A percentile compares a stretch with the other conserved stretches of the same genome.
These are phyloP conservation scores for Annona squamosa DNA, from an alignment of 164 flowering plant species.

Conservation along the genomic window DNA sequence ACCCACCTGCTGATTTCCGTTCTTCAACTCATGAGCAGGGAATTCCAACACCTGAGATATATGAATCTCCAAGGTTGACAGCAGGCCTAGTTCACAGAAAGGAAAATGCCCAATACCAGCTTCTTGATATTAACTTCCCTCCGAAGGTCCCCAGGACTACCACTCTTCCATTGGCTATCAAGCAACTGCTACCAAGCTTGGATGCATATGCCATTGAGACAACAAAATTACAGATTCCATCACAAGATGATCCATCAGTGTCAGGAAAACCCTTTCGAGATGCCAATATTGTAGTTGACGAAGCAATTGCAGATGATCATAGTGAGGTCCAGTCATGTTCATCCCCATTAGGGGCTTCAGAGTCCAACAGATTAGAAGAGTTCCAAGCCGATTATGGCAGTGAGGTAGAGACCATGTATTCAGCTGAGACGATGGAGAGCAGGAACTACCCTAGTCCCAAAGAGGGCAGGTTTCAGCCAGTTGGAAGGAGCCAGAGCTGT, in stretches of 20 bases:
- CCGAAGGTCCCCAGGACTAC: conserved; percentile 40
- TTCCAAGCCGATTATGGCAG: conserved; percentile 45
- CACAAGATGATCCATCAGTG: conserved; percentile 19
- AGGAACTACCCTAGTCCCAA: conserved; percentile 75
- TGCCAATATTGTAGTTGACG: conserved; percentile 47
- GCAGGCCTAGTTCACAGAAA: conserved; percentile 41
- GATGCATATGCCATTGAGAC: conserved; percentile 35
- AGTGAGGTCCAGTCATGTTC: conserved; percentile 73
- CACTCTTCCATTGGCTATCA: conserved; percentile 21
- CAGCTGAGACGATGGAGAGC: conserved; percentile 96
- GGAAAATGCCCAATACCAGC: conserved; percentile 48
- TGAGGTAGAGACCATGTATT: conserved; percentile 92
- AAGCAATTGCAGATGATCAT: conserved; percentile 46
- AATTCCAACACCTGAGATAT: conserved; percentile 88
- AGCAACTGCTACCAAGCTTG: conserved; percentile 24
- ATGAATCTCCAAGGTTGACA: conserved; percentile 67
- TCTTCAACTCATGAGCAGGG: conserved; percentile 52
- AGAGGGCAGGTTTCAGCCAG: conserved; percentile 56
- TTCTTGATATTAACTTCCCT: conserved; percentile 88
- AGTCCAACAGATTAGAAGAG: conserved; percentile 23
- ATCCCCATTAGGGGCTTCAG: conserved; percentile 34
- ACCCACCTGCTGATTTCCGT: conserved; percentile 16
- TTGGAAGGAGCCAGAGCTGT: conserved; percentile 94
- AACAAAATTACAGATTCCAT: conserved; percentile 11
- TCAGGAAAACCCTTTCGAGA: conserved; percentile 22